These are phyloP conservation scores for Kluyveromyces sp. DNA, from an alignment of 1,139 yeast species.

Conservation along the genomic window DNA sequence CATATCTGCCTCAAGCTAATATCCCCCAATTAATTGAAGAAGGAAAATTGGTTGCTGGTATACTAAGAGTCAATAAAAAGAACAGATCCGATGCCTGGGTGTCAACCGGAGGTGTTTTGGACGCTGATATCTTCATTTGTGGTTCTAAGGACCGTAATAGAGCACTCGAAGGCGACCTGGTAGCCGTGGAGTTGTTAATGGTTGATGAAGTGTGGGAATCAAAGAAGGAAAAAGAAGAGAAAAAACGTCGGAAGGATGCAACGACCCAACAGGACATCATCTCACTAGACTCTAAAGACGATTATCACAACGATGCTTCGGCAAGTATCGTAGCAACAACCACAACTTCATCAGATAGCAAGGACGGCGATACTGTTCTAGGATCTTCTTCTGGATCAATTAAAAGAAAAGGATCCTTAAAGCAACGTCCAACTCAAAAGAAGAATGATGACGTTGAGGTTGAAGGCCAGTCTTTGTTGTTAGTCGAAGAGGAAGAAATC, in stretches of 20 bases:
- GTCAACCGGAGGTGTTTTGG: conserved; percentile 88
- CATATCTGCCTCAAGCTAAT: conserved; percentile 88
- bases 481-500: conserved; percentile 93
- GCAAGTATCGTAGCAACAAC: conserved; percentile 27
- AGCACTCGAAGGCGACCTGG: conserved; percentile 93
- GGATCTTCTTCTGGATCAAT: conserved; percentile 35
- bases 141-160: conserved; percentile 98
- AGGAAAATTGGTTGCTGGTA: conserved; percentile 89
- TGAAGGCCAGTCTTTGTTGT: conserved; percentile 86
- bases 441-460: conserved; percentile 98
- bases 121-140: conserved; percentile 94
- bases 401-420: conserved; percentile 81
- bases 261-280: conserved; percentile 30
- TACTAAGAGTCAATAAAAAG: conserved; percentile 86
- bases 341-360: conserved; percentile 18
- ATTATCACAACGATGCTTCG: conserved; percentile 66
- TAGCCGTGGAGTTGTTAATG: conserved; percentile 86
- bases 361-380: conserved; percentile 21
- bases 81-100: conserved; percentile 97
- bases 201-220: conserved; percentile 98
- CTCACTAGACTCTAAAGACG: conserved; percentile 44
- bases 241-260: conserved; percentile 82
- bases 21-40: conserved; percentile 84
- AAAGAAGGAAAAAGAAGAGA: conserved; percentile 93
- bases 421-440: conserved; percentile 97